Percentiles rank a stretch among this genome's conserved stretches.
phyloP scores from a whole-genome alignment of 1,139 yeast genomes.

The Debaryomyces nepalensis region DNA sequence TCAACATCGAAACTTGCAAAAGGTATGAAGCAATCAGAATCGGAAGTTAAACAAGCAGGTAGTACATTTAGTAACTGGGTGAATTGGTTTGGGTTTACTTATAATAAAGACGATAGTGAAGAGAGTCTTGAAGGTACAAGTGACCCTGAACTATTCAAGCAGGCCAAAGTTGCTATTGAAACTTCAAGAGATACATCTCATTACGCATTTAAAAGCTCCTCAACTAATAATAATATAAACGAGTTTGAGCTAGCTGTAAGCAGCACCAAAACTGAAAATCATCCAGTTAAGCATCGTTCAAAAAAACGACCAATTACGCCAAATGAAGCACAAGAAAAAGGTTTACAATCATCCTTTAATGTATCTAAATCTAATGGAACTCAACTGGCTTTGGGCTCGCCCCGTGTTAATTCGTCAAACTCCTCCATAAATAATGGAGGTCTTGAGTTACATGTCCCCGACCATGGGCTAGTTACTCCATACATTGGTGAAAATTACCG shows the following conservation, averaged over 20 bases:
- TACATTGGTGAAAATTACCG: slow-evolving; percentile 38
- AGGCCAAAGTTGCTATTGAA: slow-evolving; percentile 44
- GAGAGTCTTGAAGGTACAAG: slow-evolving; percentile 24
- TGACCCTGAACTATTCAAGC: slow-evolving; percentile 34
- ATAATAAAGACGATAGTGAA: slow-evolving; percentile 22
- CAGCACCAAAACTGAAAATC: slow-evolving; percentile 43
- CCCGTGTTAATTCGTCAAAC: not conserved
- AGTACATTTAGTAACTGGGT: slow-evolving; percentile 23
- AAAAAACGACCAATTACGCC: slow-evolving; percentile 42
- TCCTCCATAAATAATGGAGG: not conserved
- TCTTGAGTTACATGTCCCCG: not conserved
- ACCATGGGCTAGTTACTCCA: slow-evolving; percentile 26
- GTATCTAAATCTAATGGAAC: slow-evolving; percentile 1
- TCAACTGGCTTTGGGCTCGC: not conserved
- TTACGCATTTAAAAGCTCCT: slow-evolving; percentile 39
- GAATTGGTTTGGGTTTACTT: slow-evolving; percentile 27
- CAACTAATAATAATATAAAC: slow-evolving; percentile 21
- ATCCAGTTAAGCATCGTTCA: slow-evolving; percentile 43
- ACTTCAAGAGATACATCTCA: slow-evolving; percentile 35
- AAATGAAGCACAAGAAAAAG: slow-evolving; percentile 40
- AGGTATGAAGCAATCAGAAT: not conserved
- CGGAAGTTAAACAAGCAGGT: not conserved
- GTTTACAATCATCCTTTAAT: slow-evolving; percentile 5
- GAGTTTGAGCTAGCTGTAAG: slow-evolving; percentile 44
- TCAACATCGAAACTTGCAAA: not conserved